These are phyloP conservation scores for Notholithocarpus densiflorus DNA, from an alignment of 306 rosid genomes.

Conservation along the genomic window DNA sequence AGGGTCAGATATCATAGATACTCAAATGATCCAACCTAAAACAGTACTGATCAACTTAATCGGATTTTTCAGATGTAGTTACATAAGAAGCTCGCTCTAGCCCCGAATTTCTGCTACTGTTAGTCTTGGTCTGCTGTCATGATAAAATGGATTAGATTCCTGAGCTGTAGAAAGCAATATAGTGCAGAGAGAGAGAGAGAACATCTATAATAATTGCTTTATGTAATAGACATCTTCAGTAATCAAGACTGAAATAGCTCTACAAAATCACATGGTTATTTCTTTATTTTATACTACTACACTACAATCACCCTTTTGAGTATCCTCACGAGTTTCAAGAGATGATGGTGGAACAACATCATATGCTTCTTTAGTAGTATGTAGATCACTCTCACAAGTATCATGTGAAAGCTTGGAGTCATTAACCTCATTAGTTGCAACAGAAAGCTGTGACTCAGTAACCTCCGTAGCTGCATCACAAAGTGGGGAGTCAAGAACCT, in stretches of 20 bases:
- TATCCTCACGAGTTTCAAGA: constrained; percentile 56
- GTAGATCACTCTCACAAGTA: constrained; percentile 37
- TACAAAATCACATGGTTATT: constrained; percentile 35
- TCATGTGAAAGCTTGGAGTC: constrained; percentile 41
- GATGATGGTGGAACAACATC: constrained; percentile 59
- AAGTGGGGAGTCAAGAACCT: constrained; percentile 28
- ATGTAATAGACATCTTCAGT: neutral
- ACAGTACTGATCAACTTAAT: neutral
- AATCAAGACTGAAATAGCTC: constrained; percentile 25
- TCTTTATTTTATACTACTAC: constrained; percentile 53
- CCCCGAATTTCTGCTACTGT: neutral
- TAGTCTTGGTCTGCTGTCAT: neutral
- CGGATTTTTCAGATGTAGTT: neutral
- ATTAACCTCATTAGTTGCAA: constrained; percentile 32
- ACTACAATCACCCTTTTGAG: constrained; percentile 64
- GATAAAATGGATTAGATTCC: neutral
- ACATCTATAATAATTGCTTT: neutral
- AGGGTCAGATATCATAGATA: neutral
- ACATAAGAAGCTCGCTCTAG: neutral
- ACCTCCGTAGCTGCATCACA: constrained; percentile 29
- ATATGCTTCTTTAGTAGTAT: constrained; percentile 34
- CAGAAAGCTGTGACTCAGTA: constrained; percentile 16
- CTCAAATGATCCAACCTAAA: neutral
- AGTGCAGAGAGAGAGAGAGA: neutral
- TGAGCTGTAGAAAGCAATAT: neutral